These are phyloP conservation scores for Cordyceps cicadae DNA, from an alignment of 2,329 filamentous ascomycete species.

Conservation along the genomic window DNA sequence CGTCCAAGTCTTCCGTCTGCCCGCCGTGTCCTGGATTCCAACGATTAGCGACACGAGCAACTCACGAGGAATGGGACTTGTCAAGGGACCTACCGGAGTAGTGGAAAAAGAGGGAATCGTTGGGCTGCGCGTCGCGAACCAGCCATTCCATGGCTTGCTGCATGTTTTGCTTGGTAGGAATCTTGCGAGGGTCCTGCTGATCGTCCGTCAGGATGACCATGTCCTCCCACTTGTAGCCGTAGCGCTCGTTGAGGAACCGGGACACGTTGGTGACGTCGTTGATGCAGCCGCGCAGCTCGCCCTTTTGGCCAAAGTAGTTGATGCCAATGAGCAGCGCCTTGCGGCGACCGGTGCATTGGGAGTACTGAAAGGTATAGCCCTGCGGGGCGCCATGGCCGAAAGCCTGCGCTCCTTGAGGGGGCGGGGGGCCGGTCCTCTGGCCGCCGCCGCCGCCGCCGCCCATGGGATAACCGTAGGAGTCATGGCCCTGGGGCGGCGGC, in stretches of 20 bases:
- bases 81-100: constrained; percentile 49
- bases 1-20: constrained; percentile 64
- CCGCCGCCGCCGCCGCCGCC: constrained; percentile 22
- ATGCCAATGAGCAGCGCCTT: constrained; percentile 72
- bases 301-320: constrained; percentile 69
- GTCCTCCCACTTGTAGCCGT: constrained; percentile 67
- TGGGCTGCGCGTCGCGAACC: constrained; percentile 60
- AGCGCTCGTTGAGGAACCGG: constrained; percentile 57
- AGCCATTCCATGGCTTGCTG: constrained; percentile 69
- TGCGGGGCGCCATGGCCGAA: constrained; percentile 62
- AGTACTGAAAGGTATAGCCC: constrained; percentile 68
- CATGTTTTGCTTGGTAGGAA: constrained; percentile 70
- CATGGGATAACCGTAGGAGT: constrained; percentile 40
- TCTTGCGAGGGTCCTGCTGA: constrained; percentile 59
- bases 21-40: constrained; percentile 56
- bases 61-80: background rate
- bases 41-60: background rate
- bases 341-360: constrained; percentile 61
- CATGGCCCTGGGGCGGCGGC: constrained; percentile 34
- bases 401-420: constrained; percentile 42
- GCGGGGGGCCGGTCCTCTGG: constrained; percentile 28
- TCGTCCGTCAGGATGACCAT: constrained; percentile 76
- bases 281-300: constrained; percentile 68
- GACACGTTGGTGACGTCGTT: constrained; percentile 76
- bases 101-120: constrained; percentile 71